Base-by-base conservation (phyloP, 352 stramenopile species). In the Pythium grandisporangium region DNA sequence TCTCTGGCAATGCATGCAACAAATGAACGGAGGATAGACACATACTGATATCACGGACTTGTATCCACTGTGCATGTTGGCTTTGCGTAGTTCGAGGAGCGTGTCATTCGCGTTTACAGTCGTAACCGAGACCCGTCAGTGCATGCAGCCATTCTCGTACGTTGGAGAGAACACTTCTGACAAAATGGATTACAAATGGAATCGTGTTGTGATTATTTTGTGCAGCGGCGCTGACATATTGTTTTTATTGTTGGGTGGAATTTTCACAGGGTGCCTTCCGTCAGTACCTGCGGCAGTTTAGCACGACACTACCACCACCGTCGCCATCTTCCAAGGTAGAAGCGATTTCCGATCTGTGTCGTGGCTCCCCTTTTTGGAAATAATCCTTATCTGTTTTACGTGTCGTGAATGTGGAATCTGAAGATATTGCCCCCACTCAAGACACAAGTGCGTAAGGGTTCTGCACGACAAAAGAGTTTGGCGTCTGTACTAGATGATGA, bases 261-360 rank as follows among this genome's bases (percentile, higher is more conserved):
- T 37, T 29, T 17, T 42, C 27, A 2, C 38, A 86, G 70, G 36
- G 61, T 17, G 73, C 73, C 10, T 90, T 90, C 56, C 70, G 61
- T 13, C 49, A 48, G 24, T 84, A 70, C 45, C 45, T 86, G 45
- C 55, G 63, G 13, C 72, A 69, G 44, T 90, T 82, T 45, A 81
- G 56, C 51, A 75, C 66, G 35, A 68, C 62, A 36, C 69, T 81
- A 7, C 66, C 70, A 27, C 73, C 73, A 27, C 73, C 75, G 6
- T 90, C 76, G 0, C 73, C 73, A 6, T 85, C 73, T 6, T 82
- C 76, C 22, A 85, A 90, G 53, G 70, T 86, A n/a, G n/a, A n/a
- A n/a, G n/a, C n/a, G n/a, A n/a, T n/a, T n/a, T n/a, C n/a, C n/a
- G n/a, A n/a, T n/a, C n/a, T n/a, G n/a, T n/a, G n/a, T n/a, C n/a